A percentile compares a stretch with the other conserved stretches of the same genome.
Conservation (phyloP, 176 grass and related monocot species). For the bread wheat (Triticum aestivum) region DNA sequence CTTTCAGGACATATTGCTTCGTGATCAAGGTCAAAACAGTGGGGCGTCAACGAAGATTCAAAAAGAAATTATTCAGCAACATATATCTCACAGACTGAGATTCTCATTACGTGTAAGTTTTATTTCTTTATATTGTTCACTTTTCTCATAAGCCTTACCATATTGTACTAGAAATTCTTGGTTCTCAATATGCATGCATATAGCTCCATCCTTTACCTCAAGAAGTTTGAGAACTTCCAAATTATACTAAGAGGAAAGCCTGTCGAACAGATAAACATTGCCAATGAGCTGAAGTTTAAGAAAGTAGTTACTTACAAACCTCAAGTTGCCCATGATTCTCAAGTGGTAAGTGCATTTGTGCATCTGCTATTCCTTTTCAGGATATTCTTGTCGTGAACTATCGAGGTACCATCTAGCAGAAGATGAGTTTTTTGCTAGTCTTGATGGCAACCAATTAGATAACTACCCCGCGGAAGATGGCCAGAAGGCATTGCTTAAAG, state of each 20-base stretch:
- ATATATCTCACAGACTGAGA: slow-evolving; percentile 83
- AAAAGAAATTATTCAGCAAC: slow-evolving; percentile 83
- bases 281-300: slow-evolving; percentile 83
- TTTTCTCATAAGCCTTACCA: slow-evolving; percentile 3
- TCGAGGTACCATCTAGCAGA: neutral
- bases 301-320: slow-evolving; percentile 92
- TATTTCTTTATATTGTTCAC: slow-evolving; percentile 25
- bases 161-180: slow-evolving; percentile 21
- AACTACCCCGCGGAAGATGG: neutral
- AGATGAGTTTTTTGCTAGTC: neutral
- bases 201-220: slow-evolving; percentile 90
- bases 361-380: slow-evolving; percentile 23
- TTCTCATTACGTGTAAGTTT: slow-evolving; percentile 81
- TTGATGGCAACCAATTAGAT: neutral
- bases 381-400: neutral
- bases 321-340: slow-evolving; percentile 65
- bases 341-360: slow-evolving; percentile 53
- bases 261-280: slow-evolving; percentile 71
- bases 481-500: neutral
- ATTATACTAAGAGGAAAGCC: slow-evolving; percentile 91
- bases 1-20: slow-evolving; percentile 93
- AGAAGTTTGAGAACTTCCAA: slow-evolving; percentile 73
- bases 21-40: slow-evolving; percentile 73
- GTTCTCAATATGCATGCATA: slow-evolving; percentile 70
- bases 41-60: slow-evolving; percentile 53